These are phyloP conservation scores for Penicillium diatomitis DNA, from an alignment of 495 filamentous ascomycete species.

Conservation along the genomic window DNA sequence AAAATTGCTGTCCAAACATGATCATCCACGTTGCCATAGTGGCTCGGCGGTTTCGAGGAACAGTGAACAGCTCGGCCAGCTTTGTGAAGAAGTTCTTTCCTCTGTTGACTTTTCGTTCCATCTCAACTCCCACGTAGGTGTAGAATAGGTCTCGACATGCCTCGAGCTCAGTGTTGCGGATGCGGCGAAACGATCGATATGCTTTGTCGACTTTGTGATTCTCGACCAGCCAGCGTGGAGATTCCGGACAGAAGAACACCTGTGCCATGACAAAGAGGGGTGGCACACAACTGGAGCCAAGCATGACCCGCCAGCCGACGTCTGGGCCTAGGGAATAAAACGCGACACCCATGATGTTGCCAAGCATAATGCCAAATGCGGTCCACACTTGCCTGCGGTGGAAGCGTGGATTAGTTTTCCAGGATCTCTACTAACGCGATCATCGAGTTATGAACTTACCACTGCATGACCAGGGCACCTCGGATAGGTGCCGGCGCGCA, in stretches of 20 bases:
- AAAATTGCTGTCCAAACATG: slow-evolving; percentile 46
- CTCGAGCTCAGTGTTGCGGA: slow-evolving; percentile 29
- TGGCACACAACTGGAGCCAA: slow-evolving; percentile 37
- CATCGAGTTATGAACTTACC: slow-evolving; percentile 9
- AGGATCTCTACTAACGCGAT: too few species aligned
- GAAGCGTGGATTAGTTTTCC: too few species aligned
- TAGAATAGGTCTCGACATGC: slow-evolving; percentile 48
- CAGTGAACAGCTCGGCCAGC: slow-evolving; percentile 43
- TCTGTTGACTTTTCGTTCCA: slow-evolving; percentile 36
- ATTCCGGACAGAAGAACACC: slow-evolving; percentile 57
- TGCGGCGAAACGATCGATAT: slow-evolving; percentile 29
- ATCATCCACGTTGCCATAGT: slow-evolving; percentile 43
- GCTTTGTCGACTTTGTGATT: slow-evolving; percentile 37
- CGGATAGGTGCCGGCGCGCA: slow-evolving; percentile 47
- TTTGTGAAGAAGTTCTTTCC: slow-evolving; percentile 39
- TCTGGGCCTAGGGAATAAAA: slow-evolving; percentile 4
- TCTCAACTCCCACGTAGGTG: slow-evolving; percentile 36
- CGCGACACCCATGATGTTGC: slow-evolving; percentile 41
- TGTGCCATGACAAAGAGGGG: slow-evolving; percentile 37
- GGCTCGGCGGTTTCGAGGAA: slow-evolving; percentile 46
- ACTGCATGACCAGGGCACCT: slow-evolving; percentile 54
- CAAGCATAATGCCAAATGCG: slow-evolving; percentile 74
- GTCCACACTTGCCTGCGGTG: slow-evolving; percentile 45
- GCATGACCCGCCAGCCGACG: slow-evolving; percentile 39
- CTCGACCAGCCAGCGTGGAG: slow-evolving; percentile 58